These are phyloP conservation scores for Arthrinium phaeospermum DNA, from an alignment of 2,329 filamentous ascomycete genomes.

Conservation along the genomic window DNA sequence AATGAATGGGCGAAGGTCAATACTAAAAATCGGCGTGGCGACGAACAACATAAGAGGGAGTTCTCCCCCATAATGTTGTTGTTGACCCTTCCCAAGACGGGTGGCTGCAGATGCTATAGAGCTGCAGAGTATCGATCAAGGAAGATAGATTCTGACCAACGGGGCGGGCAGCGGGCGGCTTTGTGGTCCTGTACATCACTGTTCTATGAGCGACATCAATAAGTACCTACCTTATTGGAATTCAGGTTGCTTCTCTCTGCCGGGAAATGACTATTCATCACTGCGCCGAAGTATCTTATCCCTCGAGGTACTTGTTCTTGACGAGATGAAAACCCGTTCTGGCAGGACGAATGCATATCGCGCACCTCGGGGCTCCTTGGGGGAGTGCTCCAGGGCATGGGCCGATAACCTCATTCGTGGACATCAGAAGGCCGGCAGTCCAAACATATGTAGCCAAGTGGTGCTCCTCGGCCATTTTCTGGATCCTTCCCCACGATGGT, in stretches of 20 bases:
- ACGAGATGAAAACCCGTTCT: neutral
- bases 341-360: neutral
- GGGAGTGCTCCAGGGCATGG: neutral
- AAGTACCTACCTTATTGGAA: neutral
- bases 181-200: slow-evolving; percentile 14
- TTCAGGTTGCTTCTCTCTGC: neutral
- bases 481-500: slow-evolving; percentile 18
- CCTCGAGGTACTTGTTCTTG: neutral
- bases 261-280: neutral
- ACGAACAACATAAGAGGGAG: neutral
- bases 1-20: neutral
- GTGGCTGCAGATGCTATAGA: slow-evolving; percentile 6
- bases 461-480: slow-evolving; percentile 8
- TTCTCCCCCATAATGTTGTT: neutral
- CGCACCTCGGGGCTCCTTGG: neutral
- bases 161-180: neutral
- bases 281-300: neutral
- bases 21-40: neutral
- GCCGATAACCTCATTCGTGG: neutral
- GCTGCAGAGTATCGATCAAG: neutral
- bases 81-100: neutral
- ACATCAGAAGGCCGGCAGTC: neutral
- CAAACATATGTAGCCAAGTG: neutral
- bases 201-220: neutral
- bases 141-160: neutral